Evolutionary conservation across 805 yeast species (phyloP).

Genomic region (Metschnikowia matae): DNA sequence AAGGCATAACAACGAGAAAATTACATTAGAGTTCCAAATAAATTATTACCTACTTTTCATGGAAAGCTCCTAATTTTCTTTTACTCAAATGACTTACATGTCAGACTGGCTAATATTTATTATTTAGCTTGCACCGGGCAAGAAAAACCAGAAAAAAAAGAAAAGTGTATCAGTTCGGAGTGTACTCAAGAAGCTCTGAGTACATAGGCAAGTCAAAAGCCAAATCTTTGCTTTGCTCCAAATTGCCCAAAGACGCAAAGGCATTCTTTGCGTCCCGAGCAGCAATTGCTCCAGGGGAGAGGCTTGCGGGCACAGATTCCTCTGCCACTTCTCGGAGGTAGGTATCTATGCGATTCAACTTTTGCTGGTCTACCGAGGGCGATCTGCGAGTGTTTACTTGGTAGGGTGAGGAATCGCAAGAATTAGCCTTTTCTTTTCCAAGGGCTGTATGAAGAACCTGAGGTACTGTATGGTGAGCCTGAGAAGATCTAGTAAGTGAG

Average conservation of each 20-base stretch:
- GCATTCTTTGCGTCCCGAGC: not conserved
- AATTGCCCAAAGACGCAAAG: not conserved
- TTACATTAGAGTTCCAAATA: no score
- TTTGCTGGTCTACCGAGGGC: conserved; percentile 3
- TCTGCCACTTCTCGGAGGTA: conserved; percentile 13
- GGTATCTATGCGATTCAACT: conserved; percentile 3
- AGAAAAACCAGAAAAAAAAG: not conserved
- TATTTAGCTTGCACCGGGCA: not conserved
- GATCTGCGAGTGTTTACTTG: not conserved
- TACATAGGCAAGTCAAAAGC: conserved; percentile 3
- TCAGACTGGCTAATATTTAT: not conserved
- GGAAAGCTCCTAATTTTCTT: not conserved
- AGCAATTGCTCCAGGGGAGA: not conserved
- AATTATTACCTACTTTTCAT: not conserved
- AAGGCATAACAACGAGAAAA: no score
- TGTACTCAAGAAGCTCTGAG: conserved; percentile 4
- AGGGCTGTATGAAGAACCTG: conserved; percentile 10
- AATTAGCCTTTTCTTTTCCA: conserved; percentile 1
- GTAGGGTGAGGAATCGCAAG: not conserved
- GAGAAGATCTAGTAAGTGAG: conserved; percentile 13
- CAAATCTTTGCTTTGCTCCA: not conserved
- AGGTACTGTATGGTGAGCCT: conserved; percentile 1
- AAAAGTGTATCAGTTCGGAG: not conserved
- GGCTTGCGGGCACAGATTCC: conserved; percentile 4
- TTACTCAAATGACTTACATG: not conserved